Base-by-base conservation (phyloP, 768 basidiomycete genomes). In the Leccinum pellstonianum region DNA sequence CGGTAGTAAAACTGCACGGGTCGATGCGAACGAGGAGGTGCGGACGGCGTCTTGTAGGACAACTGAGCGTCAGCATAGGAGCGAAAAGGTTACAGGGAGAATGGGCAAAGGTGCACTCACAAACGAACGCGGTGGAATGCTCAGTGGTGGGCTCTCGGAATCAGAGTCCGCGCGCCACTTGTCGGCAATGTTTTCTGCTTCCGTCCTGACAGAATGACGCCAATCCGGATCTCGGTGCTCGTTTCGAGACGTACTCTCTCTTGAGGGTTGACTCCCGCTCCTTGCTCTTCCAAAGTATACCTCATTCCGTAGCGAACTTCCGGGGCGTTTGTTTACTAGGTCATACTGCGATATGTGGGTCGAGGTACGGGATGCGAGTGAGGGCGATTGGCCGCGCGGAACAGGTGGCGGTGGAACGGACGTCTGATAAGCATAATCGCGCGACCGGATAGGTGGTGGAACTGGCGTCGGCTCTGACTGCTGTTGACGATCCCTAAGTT, bases 341-440 rank as follows among this genome's bases (percentile, higher is more conserved):
- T 74, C 74, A 33, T 69, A 72, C 49, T 74, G 74, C 6, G 73
- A 74, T 10, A 74, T 57, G 31, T 69, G 68, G 3, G 70, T 72
- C 8, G 73, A 74, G 11, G 70, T 62, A 3, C 63, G 72, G 2
- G 74, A 73, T 23, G 60, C 41, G 1, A 63, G 27, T 14, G 73
- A 75, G 5, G 70, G 53, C 3, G 68, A 55, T 50, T 56, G 71
- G 21, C 53, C 52, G 8, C 33, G 62, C 21, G 57, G 64, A 19
- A 64, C 21, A 9, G 60, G 56, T 9, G 62, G 52, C 4, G 60
- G 52, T 5, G 60, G 63, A 48, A 35, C 52, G 29, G 64, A 31
- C 17, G 59, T 9, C 21, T 65, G 64, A 64, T 75, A 73, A n/a
- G 67, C 70, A 51, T 69, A 70, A 25, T 75, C 70, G 9, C 72